phyloP scores from a whole-genome alignment of 495 filamentous ascomycete species.

The Haplographium delicatum region DNA sequence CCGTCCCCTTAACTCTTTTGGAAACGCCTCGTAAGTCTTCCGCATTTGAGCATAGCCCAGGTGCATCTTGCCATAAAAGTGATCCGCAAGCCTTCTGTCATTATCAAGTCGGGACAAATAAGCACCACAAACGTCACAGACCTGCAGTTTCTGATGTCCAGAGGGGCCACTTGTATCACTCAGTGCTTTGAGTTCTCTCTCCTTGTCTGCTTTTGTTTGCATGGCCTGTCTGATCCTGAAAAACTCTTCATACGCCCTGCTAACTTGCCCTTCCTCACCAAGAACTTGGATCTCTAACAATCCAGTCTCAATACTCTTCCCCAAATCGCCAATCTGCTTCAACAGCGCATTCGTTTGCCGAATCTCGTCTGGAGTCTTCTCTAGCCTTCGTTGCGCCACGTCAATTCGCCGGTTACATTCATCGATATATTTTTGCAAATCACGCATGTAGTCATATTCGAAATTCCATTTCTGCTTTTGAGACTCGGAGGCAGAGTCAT shows the following conservation, averaged over 20 bases:
- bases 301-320: slow-evolving; percentile 72
- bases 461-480: slow-evolving; percentile 81
- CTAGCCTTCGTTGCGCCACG: slow-evolving; percentile 77
- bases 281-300: slow-evolving; percentile 81
- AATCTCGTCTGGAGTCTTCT: slow-evolving; percentile 98
- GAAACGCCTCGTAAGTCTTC: slow-evolving; percentile 78
- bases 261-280: slow-evolving; percentile 74
- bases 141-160: slow-evolving; percentile 95
- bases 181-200: slow-evolving; percentile 86
- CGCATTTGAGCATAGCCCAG: slow-evolving; percentile 97
- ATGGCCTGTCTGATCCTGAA: slow-evolving; percentile 77
- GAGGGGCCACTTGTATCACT: slow-evolving; percentile 85
- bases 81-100: slow-evolving; percentile 86
- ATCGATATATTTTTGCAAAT: slow-evolving; percentile 92
- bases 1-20: slow-evolving; percentile 76
- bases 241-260: slow-evolving; percentile 76
- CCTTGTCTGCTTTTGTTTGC: slow-evolving; percentile 74
- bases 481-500: slow-evolving; percentile 59
- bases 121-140: slow-evolving; percentile 96
- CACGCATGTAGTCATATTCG: slow-evolving; percentile 92
- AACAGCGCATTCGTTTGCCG: slow-evolving; percentile 89
- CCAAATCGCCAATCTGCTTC: slow-evolving; percentile 81
- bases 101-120: slow-evolving; percentile 91
- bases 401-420: slow-evolving; percentile 96
- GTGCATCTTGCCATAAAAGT: slow-evolving; percentile 99